Percentiles rank a stretch among this genome's conserved stretches.
Evolutionary conservation across 2,329 filamentous ascomycete species (phyloP).

Genomic region (Xylaria sp.): DNA sequence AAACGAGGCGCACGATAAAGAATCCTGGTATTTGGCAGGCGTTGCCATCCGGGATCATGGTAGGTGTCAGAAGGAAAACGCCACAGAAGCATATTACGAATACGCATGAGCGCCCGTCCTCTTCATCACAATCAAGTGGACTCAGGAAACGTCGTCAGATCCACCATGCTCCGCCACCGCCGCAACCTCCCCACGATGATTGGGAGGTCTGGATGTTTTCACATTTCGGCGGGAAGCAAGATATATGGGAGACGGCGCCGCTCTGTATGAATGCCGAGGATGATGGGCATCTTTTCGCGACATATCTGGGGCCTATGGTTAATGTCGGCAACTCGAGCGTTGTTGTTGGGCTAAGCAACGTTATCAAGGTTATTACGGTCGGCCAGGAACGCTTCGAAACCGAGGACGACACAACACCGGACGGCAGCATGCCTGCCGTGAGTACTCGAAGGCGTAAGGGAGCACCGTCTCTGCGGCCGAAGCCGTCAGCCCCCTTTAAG

Average conservation of each 20-base stretch:
- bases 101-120: conserved; percentile 16
- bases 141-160: conserved; percentile 30
- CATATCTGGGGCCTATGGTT: conserved; percentile 59
- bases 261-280: conserved; percentile 39
- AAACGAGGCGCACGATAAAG: conserved; percentile 48
- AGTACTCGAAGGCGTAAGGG: conserved; percentile 32
- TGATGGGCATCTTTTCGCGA: conserved; percentile 56
- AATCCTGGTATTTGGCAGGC: conserved; percentile 63
- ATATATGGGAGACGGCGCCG: conserved; percentile 42
- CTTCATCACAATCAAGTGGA: conserved; percentile 21
- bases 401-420: conserved; percentile 28
- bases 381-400: conserved; percentile 60
- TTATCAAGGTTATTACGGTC: conserved; percentile 64
- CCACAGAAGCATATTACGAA: conserved; percentile 24
- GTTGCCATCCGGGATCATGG: conserved; percentile 53
- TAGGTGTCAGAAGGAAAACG: conserved; percentile 54
- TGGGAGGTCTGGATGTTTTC: conserved; percentile 55
- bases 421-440: conserved; percentile 35
- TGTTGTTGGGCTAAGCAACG: conserved; percentile 66
- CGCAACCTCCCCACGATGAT: conserved; percentile 28
- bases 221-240: conserved; percentile 38
- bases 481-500: conserved; percentile 9
- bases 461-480: conserved; percentile 23
- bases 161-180: conserved; percentile 13
- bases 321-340: conserved; percentile 59